Conservation (phyloP, 2,329 filamentous ascomycete genomes). For the Sporothrix luriei region DNA sequence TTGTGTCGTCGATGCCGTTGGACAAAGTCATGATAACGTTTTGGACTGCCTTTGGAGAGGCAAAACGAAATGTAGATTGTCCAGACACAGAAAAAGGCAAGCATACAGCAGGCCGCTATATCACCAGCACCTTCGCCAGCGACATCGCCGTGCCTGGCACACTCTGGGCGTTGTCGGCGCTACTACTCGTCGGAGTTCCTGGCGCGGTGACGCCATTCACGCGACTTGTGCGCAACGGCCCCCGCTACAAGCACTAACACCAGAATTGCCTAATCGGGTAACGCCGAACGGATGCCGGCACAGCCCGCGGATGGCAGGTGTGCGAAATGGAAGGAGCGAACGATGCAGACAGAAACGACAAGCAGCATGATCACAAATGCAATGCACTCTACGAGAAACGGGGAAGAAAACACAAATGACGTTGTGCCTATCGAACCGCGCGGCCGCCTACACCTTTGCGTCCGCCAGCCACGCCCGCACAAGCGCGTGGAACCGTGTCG, state of each 20-base stretch:
- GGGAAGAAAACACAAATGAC: not conserved
- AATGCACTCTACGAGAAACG: no score
- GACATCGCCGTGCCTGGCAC: not conserved
- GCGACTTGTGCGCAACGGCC: slow-evolving; percentile 24
- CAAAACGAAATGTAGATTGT: not conserved
- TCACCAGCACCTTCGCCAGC: not conserved
- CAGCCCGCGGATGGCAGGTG: not conserved
- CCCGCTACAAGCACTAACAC: slow-evolving; percentile 27
- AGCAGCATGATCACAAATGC: not conserved
- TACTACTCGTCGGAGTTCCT: not conserved
- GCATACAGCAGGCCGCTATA: not conserved
- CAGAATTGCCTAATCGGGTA: slow-evolving; percentile 30
- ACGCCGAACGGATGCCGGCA: slow-evolving; percentile 18
- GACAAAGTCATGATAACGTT: not conserved
- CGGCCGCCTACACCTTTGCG: not conserved
- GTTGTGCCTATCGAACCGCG: slow-evolving; percentile 3
- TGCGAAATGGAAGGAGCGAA: slow-evolving; percentile 5
- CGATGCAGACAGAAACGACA: no score
- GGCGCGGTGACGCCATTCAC: slow-evolving; percentile 27
- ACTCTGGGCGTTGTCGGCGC: not conserved
- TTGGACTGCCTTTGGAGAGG: not conserved
- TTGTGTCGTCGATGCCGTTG: slow-evolving; percentile 9
- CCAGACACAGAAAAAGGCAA: not conserved
- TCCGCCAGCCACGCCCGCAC: slow-evolving; percentile 20
- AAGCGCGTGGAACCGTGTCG: slow-evolving; percentile 25